phyloP scores from a whole-genome alignment of 2,329 filamentous ascomycete species.

The Exophiala xenobiotica region DNA sequence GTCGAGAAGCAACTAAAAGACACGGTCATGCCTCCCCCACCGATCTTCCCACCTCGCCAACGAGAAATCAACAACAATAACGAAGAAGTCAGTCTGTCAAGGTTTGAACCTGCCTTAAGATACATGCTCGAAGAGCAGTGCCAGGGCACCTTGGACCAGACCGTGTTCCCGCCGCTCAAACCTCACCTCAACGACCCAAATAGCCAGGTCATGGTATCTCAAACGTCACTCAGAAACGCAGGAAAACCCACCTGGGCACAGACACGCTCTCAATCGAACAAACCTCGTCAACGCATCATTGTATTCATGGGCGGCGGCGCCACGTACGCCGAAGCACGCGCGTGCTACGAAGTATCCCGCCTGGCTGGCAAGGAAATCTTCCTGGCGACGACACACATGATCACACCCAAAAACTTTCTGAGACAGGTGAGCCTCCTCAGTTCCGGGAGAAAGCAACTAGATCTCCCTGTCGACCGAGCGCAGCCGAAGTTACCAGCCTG shows the following conservation, averaged over 20 bases:
- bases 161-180: slow-evolving; percentile 69
- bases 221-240: slow-evolving; percentile 80
- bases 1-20: slow-evolving; percentile 76
- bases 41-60: slow-evolving; percentile 64
- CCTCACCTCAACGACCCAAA: slow-evolving; percentile 57
- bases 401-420: slow-evolving; percentile 78
- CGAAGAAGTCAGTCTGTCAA: slow-evolving; percentile 81
- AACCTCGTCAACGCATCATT: slow-evolving; percentile 86
- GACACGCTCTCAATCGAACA: slow-evolving; percentile 68
- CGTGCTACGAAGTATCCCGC: slow-evolving; percentile 82
- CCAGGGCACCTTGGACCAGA: slow-evolving; percentile 65
- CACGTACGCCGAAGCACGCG: slow-evolving; percentile 84
- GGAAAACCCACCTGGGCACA: slow-evolving; percentile 90
- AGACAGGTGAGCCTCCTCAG: slow-evolving; percentile 79
- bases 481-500: slow-evolving; percentile 80
- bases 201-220: slow-evolving; percentile 52
- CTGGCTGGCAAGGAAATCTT: slow-evolving; percentile 77
- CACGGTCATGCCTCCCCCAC: slow-evolving; percentile 60
- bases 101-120: slow-evolving; percentile 80
- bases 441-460: slow-evolving; percentile 69
- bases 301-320: slow-evolving; percentile 95
- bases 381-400: slow-evolving; percentile 87
- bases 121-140: slow-evolving; percentile 75
- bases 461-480: slow-evolving; percentile 77
- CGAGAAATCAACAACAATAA: slow-evolving; percentile 14